A percentile compares a stretch with the other conserved stretches of the same genome.
Evolutionary conservation across 371 early-diverging fungal genomes (phyloP).

Genomic region (Mucor racemosus): DNA sequence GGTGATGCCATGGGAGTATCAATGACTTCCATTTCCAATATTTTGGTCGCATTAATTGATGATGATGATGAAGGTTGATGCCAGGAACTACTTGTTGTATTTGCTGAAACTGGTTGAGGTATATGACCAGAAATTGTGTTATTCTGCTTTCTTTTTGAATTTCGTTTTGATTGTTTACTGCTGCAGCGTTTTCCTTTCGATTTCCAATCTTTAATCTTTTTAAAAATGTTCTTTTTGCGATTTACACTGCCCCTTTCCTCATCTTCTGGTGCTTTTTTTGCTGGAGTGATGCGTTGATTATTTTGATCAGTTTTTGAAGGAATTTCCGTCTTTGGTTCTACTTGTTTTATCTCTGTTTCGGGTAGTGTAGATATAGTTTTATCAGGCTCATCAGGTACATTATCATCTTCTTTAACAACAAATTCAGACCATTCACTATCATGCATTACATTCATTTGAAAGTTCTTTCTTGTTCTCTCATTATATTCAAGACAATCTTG

Average conservation of each 20-base stretch:
- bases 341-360: background rate
- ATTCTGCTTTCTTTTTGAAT: slow-evolving; percentile 8
- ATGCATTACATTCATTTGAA: slow-evolving; percentile 39
- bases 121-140: background rate
- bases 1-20: slow-evolving; percentile 48
- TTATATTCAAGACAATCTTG: slow-evolving; percentile 54
- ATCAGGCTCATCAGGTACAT: background rate
- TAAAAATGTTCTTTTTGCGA: slow-evolving; percentile 24
- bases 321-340: background rate
- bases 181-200: slow-evolving; percentile 16
- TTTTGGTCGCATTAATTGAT: slow-evolving; percentile 2
- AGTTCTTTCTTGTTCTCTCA: slow-evolving; percentile 41
- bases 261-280: background rate
- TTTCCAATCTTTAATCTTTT: slow-evolving; percentile 30
- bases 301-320: background rate
- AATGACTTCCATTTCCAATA: slow-evolving; percentile 47
- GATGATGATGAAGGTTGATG: background rate
- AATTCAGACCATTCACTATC: slow-evolving; percentile 50
- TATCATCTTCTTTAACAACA: slow-evolving; percentile 25
- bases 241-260: slow-evolving; percentile 7
- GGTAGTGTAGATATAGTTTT: background rate
- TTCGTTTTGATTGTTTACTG: slow-evolving; percentile 6
- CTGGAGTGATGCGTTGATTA: background rate
- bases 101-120: slow-evolving; percentile 2
- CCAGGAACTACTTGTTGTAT: background rate